These are phyloP conservation scores for Caloboletus firmus DNA, from an alignment of 1,284 basidiomycete genomes.

Conservation along the genomic window DNA sequence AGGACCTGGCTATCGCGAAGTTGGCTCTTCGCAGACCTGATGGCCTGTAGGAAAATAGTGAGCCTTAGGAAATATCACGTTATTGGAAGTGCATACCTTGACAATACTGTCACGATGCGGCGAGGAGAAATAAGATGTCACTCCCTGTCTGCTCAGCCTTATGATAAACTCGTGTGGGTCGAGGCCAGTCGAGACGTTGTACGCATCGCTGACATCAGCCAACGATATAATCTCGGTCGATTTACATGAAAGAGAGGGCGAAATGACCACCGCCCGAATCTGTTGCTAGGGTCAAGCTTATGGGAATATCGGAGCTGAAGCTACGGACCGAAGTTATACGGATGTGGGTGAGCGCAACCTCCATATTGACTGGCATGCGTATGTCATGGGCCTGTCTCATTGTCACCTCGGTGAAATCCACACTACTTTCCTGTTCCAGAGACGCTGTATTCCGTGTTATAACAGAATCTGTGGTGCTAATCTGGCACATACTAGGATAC, in stretches of 20 bases:
- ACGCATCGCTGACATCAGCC: slow-evolving; percentile 81
- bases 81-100: slow-evolving; percentile 49
- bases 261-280: slow-evolving; percentile 66
- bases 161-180: slow-evolving; percentile 83
- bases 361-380: slow-evolving; percentile 62
- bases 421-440: slow-evolving; percentile 56
- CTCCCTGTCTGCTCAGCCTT: slow-evolving; percentile 65
- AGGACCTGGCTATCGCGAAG: slow-evolving; percentile 57
- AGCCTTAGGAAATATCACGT: background rate
- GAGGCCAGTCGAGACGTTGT: slow-evolving; percentile 72
- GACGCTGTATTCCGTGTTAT: slow-evolving; percentile 41
- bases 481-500: slow-evolving; percentile 50
- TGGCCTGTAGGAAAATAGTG: slow-evolving; percentile 42
- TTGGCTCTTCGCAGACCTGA: slow-evolving; percentile 68
- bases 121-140: slow-evolving; percentile 71
- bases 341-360: slow-evolving; percentile 63
- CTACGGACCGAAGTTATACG: slow-evolving; percentile 63
- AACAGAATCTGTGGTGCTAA: background rate
- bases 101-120: slow-evolving; percentile 70
- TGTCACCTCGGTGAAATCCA: slow-evolving; percentile 56
- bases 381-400: slow-evolving; percentile 62
- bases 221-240: slow-evolving; percentile 79
- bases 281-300: slow-evolving; percentile 30
- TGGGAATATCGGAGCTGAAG: background rate
- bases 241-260: slow-evolving; percentile 62